phyloP scores from a whole-genome alignment of 2,329 filamentous ascomycete species.

The Nectriaceae sp. region DNA sequence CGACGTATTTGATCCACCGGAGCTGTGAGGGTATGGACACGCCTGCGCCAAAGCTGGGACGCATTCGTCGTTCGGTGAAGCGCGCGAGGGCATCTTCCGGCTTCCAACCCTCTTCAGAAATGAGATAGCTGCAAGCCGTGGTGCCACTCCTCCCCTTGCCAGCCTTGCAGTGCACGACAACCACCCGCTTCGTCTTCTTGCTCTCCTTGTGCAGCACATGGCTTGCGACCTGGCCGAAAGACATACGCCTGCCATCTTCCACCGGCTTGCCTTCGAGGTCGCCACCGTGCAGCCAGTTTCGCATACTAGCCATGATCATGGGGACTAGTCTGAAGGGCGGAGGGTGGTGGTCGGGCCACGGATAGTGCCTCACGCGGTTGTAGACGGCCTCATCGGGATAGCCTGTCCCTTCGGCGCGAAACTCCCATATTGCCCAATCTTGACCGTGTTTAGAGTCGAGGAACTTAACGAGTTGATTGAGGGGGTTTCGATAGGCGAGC shows the following conservation, averaged over 20 bases:
- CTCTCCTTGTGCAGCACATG: conserved; percentile 34
- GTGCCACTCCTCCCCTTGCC: conserved; percentile 94
- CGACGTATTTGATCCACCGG: conserved; percentile 84
- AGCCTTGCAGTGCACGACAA: conserved; percentile 95
- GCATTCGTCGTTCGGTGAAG: conserved; percentile 83
- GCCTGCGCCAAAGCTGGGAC: conserved; percentile 82
- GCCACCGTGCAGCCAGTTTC: conserved; percentile 73
- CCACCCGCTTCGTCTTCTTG: conserved; percentile 59
- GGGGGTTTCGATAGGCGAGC: conserved; percentile 89
- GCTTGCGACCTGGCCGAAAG: conserved; percentile 6
- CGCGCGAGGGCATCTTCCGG: conserved; percentile 53
- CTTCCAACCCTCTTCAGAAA: conserved; percentile 74
- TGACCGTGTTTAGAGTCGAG: conserved; percentile 81
- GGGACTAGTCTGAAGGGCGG: conserved; percentile 90
- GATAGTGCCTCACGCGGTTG: conserved; percentile 82
- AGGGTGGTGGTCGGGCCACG: conserved; percentile 96
- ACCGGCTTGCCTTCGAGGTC: conserved; percentile 32
- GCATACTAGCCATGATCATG: conserved; percentile 88
- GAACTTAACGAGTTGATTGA: conserved; percentile 83
- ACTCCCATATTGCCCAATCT: conserved; percentile 97
- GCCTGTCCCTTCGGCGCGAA: conserved; percentile 92
- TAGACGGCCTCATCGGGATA: conserved; percentile 93
- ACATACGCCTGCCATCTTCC: conserved; percentile 16
- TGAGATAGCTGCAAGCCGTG: conserved; percentile 83
- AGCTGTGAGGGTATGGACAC: conserved; percentile 93